phyloP scores from a whole-genome alignment of 2,329 filamentous ascomycete genomes.

The Cladophialophora psammophila region DNA sequence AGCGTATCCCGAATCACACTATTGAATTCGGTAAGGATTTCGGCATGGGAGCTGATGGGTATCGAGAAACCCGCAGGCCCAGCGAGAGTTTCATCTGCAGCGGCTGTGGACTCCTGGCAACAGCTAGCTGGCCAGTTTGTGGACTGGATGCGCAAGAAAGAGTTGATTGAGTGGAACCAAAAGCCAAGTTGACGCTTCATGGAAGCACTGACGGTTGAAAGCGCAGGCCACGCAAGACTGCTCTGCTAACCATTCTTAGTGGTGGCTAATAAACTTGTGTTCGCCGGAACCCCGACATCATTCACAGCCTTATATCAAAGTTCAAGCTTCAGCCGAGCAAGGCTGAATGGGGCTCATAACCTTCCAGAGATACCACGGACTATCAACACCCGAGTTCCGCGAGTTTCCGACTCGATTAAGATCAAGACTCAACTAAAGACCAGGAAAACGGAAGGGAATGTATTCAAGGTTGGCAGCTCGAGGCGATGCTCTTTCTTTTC shows the following conservation, averaged over 20 bases:
- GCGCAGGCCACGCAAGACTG: background rate
- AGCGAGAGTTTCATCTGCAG: too few species aligned
- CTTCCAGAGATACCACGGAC: background rate
- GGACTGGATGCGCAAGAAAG: background rate
- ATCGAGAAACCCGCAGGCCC: too few species aligned
- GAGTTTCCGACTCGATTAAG: background rate
- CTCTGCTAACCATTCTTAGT: background rate
- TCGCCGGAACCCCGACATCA: background rate
- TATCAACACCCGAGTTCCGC: background rate
- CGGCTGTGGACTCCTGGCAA: too few species aligned
- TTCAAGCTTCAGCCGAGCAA: background rate
- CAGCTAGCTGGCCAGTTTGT: background rate
- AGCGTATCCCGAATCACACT: background rate
- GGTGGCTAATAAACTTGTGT: background rate
- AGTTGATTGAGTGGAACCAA: background rate
- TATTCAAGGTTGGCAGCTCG: too few species aligned
- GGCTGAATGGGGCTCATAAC: background rate
- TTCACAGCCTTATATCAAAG: background rate
- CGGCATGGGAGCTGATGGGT: background rate
- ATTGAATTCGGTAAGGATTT: background rate
- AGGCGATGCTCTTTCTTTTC: too few species aligned
- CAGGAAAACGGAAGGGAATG: too few species aligned
- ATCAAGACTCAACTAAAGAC: background rate
- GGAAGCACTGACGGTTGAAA: background rate
- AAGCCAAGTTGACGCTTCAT: background rate